Evolutionary conservation across 495 filamentous ascomycete species (phyloP), one percentile per base, ranked within the genome.

Genomic region (Amniculicola lignicola): DNA sequence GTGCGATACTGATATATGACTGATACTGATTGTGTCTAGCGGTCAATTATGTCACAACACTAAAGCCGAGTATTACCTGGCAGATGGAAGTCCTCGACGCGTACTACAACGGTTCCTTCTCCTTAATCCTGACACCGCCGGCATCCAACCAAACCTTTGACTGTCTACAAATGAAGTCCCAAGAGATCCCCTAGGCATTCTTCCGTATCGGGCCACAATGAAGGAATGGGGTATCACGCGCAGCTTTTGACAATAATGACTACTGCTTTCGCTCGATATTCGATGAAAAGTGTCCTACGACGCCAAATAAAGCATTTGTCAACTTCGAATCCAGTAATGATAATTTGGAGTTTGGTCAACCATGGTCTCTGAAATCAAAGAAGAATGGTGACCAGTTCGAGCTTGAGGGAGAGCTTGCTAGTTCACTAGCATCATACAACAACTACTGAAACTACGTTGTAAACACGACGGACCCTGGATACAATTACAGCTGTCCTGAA

Each of bases 41-140:
- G 11, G 28, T 19, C 29, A 50, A 50, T 19, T 35, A 36, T 24
- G 5, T 50, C 29, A 50, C 46, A 29, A 48, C 45, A 10, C 25
- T 18, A 19, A 4, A 33, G 21, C 45, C 45, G 16, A 28, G n/a
- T 18, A 25, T 37, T 10, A 23, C 29, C n/a, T 50, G 46, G 46
- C 12, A 50, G 10, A 50, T 50, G 46, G 46, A 50, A 27, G 28
- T 50, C 46, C 29, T 37, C 19, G 46, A 50, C 31, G 29, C 46
- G 9, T 50, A 50, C 46, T 50, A 50, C 46, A 50, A 50, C 46
- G 46, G 46, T 12, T 18, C 6, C 16, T 50, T 37, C 33, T 50
- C 46, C 1, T 9, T 50, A 2, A 50, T 33, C 29, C 29, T 50
- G 10, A 50, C 46, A 15, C 46, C 46, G 2, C 46, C 46, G 12